phyloP scores from a whole-genome alignment of 2,329 filamentous ascomycete species.

The Macroventuria anomochaeta region DNA sequence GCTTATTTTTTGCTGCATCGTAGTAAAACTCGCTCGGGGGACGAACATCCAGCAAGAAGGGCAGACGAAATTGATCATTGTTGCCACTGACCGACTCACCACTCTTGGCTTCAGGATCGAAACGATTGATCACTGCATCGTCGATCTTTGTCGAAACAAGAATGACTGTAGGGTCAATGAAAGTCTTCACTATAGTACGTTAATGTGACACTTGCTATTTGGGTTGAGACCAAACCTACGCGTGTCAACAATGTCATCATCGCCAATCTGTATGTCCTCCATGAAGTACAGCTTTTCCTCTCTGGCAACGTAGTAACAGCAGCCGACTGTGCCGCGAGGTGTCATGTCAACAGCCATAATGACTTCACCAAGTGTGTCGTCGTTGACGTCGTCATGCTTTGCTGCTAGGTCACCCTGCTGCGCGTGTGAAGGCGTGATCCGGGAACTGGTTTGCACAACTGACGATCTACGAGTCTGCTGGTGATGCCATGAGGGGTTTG shows the following conservation, averaged over 20 bases:
- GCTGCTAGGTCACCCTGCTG: neutral
- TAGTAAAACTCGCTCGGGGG: conserved; percentile 76
- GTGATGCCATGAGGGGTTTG: neutral
- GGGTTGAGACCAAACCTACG: conserved; percentile 40
- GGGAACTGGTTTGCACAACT: conserved; percentile 1
- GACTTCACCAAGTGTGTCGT: conserved; percentile 67
- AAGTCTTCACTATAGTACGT: conserved; percentile 60
- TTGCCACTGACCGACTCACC: conserved; percentile 39
- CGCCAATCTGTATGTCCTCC: conserved; percentile 74
- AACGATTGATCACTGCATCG: conserved; percentile 53
- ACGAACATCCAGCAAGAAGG: conserved; percentile 70
- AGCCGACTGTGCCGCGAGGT: conserved; percentile 75
- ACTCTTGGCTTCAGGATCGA: conserved; percentile 53
- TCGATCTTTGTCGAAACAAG: conserved; percentile 64
- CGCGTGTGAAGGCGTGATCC: conserved; percentile 8
- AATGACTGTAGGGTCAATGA: conserved; percentile 67
- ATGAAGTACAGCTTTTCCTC: conserved; percentile 76
- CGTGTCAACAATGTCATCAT: conserved; percentile 64
- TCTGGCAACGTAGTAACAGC: conserved; percentile 77
- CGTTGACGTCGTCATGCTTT: conserved; percentile 44
- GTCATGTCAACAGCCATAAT: conserved; percentile 82
- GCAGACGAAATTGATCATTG: conserved; percentile 59
- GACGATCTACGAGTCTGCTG: neutral
- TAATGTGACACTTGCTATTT: neutral
- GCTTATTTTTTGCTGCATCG: conserved; percentile 68